Percentiles rank a stretch among this genome's conserved stretches.
phyloP scores from a whole-genome alignment of 2,329 filamentous ascomycete genomes.

The Ceratocystiopsis minuta region DNA sequence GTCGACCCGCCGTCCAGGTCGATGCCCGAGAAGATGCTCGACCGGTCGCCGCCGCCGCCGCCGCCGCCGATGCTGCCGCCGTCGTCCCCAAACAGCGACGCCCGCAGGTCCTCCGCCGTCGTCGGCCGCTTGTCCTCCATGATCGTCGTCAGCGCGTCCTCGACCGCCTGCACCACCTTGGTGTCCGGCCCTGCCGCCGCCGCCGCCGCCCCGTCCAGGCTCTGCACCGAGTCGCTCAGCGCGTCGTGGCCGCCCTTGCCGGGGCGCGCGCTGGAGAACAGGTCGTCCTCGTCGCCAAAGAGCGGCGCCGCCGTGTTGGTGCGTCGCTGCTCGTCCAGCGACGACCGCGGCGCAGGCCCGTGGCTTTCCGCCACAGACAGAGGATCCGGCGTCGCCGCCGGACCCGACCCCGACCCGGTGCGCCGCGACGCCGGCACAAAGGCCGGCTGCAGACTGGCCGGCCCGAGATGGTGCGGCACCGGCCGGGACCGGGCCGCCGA shows the following conservation, averaged over 20 bases:
- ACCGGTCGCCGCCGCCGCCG: slow-evolving; percentile 24
- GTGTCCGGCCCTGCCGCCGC: slow-evolving; percentile 40
- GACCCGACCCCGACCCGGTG: not conserved
- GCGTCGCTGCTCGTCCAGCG: not conserved
- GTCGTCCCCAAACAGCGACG: slow-evolving; percentile 47
- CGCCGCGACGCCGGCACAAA: too few species aligned
- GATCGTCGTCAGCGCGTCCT: slow-evolving; percentile 79
- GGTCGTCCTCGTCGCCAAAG: slow-evolving; percentile 74
- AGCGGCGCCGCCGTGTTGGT: slow-evolving; percentile 23
- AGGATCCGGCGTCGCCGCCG: too few species aligned
- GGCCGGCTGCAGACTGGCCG: not conserved
- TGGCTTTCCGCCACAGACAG: too few species aligned
- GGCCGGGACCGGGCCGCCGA: too few species aligned
- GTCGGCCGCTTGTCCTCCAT: slow-evolving; percentile 59
- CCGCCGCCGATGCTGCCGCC: slow-evolving; percentile 24
- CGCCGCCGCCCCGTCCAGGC: slow-evolving; percentile 38
- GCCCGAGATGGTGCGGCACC: too few species aligned
- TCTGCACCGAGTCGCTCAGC: slow-evolving; percentile 54
- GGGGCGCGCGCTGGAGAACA: slow-evolving; percentile 9
- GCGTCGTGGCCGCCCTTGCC: slow-evolving; percentile 26
- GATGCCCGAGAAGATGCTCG: slow-evolving; percentile 14
- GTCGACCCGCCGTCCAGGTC: not conserved
- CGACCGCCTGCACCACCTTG: slow-evolving; percentile 78
- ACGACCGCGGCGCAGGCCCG: not conserved
- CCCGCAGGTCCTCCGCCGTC: slow-evolving; percentile 43